Evolutionary conservation across 2,329 filamentous ascomycete species (phyloP).

Genomic region (Chrysosporium keratinophilum): DNA sequence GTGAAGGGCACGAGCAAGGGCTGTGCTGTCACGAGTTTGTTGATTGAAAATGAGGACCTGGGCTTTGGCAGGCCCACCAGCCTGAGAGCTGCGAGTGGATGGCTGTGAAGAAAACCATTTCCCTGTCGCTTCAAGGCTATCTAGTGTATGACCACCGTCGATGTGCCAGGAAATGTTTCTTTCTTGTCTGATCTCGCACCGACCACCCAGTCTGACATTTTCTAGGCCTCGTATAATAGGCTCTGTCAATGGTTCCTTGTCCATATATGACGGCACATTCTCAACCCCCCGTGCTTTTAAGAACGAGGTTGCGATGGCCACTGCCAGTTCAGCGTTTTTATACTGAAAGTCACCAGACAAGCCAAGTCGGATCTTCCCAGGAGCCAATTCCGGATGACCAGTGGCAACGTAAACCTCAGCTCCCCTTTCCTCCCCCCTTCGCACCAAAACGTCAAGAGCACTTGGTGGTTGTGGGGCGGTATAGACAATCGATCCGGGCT

Average conservation of each 20-base stretch:
- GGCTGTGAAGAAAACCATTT: slow-evolving; percentile 59
- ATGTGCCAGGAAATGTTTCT: slow-evolving; percentile 61
- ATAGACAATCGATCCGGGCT: slow-evolving; percentile 53
- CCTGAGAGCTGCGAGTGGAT: slow-evolving; percentile 17
- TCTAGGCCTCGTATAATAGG: slow-evolving; percentile 57
- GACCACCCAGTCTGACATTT: slow-evolving; percentile 58
- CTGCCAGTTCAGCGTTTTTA: slow-evolving; percentile 51
- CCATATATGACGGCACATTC: slow-evolving; percentile 30
- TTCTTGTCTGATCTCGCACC: slow-evolving; percentile 60
- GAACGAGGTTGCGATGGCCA: slow-evolving; percentile 39
- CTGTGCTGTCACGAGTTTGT: slow-evolving; percentile 65
- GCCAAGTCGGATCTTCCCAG: slow-evolving; percentile 44
- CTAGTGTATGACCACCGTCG: slow-evolving; percentile 78
- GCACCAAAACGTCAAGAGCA: slow-evolving; percentile 47
- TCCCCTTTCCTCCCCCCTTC: slow-evolving; percentile 44
- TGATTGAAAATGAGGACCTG: slow-evolving; percentile 82
- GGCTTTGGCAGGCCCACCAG: slow-evolving; percentile 26
- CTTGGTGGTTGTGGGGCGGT: slow-evolving; percentile 48
- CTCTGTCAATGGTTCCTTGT: slow-evolving; percentile 42
- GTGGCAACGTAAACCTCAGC: slow-evolving; percentile 41
- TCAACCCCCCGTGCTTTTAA: slow-evolving; percentile 28
- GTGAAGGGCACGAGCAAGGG: slow-evolving; percentile 55
- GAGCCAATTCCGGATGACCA: slow-evolving; percentile 38
- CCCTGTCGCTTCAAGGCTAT: slow-evolving; percentile 67
- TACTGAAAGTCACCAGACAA: slow-evolving; percentile 54